Conservation (phyloP, 2,329 filamentous ascomycete genomes). For the Penicillium sumatraense region DNA sequence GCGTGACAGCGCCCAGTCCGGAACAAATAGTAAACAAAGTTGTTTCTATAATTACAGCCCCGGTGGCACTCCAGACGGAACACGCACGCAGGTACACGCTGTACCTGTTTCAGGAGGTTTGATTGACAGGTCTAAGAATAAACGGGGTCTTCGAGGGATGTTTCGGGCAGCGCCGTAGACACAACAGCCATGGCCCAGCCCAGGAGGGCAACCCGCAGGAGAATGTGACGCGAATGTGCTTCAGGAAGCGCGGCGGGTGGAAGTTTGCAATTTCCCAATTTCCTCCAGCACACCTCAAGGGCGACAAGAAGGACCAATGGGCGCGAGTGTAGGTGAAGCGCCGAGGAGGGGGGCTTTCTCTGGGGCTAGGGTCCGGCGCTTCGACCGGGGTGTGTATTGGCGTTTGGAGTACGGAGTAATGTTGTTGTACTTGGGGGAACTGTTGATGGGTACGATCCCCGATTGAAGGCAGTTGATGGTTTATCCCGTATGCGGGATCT, state of each 20-base stretch:
- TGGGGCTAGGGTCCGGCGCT: conserved; percentile 23
- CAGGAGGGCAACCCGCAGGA: conserved; percentile 7
- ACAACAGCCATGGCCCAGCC: conserved; percentile 18
- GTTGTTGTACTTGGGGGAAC: neutral
- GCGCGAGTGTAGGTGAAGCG: conserved; percentile 21
- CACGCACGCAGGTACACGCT: conserved; percentile 2
- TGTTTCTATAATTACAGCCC: conserved; percentile 28
- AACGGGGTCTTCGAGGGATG: conserved; percentile 11
- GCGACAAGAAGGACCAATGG: conserved; percentile 26
- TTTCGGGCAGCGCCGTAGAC: conserved; percentile 19
- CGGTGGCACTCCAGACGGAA: conserved; percentile 1
- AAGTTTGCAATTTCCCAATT: conserved; percentile 15
- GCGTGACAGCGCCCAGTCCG: conserved; percentile 12
- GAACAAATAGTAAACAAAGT: conserved; percentile 18
- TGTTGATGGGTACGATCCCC: neutral
- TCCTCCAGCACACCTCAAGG: conserved; percentile 14
- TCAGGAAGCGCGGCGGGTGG: conserved; percentile 24
- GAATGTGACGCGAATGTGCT: conserved; percentile 19
- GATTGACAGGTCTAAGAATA: conserved; percentile 30
- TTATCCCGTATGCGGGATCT: neutral
- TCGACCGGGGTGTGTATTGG: conserved; percentile 5
- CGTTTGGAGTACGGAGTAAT: neutral
- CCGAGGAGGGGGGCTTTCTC: conserved; percentile 21
- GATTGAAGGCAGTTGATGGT: neutral
- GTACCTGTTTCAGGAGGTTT: conserved; percentile 26